Conservation (phyloP, 805 yeast species). For the Saccharomycopsis sp. region DNA sequence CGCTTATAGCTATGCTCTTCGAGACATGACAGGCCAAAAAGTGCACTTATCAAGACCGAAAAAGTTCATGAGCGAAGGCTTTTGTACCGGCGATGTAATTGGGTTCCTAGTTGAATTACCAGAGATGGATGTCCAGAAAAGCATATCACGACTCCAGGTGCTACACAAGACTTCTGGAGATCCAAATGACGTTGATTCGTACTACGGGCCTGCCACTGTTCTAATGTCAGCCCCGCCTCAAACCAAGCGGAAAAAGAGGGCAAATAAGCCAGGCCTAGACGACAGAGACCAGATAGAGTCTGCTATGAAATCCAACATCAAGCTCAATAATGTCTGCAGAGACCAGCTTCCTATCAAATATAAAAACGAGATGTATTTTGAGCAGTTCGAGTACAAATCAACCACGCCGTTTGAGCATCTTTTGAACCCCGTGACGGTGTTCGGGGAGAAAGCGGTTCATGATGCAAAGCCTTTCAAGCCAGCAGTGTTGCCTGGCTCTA, state of each 20-base stretch:
- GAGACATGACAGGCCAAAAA: slow-evolving; percentile 71
- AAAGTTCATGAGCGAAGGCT: slow-evolving; percentile 47
- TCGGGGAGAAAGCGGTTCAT: slow-evolving; percentile 59
- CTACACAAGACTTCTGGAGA: slow-evolving; percentile 25
- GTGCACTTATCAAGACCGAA: slow-evolving; percentile 69
- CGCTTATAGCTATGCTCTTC: slow-evolving; percentile 85
- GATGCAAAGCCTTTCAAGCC: slow-evolving; percentile 42
- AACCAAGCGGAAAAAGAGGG: slow-evolving; percentile 18
- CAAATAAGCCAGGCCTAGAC: slow-evolving; percentile 9
- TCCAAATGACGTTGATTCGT: slow-evolving; percentile 22
- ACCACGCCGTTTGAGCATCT: slow-evolving; percentile 68
- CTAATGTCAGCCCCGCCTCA: slow-evolving; percentile 4
- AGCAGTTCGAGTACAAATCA: slow-evolving; percentile 71
- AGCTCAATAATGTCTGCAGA: slow-evolving; percentile 48
- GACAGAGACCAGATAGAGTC: slow-evolving; percentile 11
- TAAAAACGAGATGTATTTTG: slow-evolving; percentile 71
- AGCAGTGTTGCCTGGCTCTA: slow-evolving; percentile 50
- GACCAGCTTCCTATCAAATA: slow-evolving; percentile 86
- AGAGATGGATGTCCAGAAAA: slow-evolving; percentile 35
- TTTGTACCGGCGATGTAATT: slow-evolving; percentile 70
- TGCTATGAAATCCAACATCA: slow-evolving; percentile 17
- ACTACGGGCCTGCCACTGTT: slow-evolving; percentile 21
- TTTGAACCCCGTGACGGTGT: slow-evolving; percentile 62
- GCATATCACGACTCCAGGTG: slow-evolving; percentile 35
- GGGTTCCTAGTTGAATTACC: slow-evolving; percentile 78